These are phyloP conservation scores for Fusarium chaquense DNA, from an alignment of 2,329 filamentous ascomycete species.

Conservation along the genomic window DNA sequence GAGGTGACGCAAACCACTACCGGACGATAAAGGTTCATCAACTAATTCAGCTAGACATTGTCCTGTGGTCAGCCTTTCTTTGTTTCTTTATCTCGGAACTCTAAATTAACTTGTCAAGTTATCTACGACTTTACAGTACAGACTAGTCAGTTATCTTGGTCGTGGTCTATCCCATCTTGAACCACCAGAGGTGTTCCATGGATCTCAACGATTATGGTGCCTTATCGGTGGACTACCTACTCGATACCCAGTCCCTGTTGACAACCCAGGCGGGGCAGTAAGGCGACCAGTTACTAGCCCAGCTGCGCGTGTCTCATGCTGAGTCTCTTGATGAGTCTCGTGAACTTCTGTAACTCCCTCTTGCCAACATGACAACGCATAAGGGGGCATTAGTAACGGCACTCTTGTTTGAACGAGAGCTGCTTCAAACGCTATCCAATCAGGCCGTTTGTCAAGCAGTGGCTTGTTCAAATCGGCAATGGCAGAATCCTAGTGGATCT, in stretches of 20 bases:
- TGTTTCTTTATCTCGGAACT: not conserved
- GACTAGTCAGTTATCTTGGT: constrained; percentile 19
- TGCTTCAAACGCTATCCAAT: not conserved
- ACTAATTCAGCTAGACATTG: not conserved
- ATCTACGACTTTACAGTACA: not conserved
- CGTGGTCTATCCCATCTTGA: constrained; percentile 31
- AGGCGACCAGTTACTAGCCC: not conserved
- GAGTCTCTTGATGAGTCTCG: too few species aligned
- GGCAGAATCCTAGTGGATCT: not conserved
- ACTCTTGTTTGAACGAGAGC: not conserved
- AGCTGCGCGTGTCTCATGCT: not conserved
- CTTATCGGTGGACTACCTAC: not conserved
- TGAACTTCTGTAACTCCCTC: not conserved
- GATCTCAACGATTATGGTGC: constrained; percentile 4
- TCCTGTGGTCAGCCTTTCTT: not conserved
- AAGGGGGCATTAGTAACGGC: not conserved
- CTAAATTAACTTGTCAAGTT: not conserved
- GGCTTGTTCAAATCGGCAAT: not conserved
- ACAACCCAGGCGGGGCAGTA: not conserved
- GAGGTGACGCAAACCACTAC: not conserved
- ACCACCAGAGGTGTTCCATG: constrained; percentile 8
- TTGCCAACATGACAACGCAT: not conserved
- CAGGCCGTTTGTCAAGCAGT: not conserved
- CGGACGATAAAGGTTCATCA: not conserved
- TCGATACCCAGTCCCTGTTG: not conserved